Evolutionary conservation across 805 yeast genomes (phyloP), one percentile per base, ranked within the genome.

Genomic region (Yarrowia sp.): DNA sequence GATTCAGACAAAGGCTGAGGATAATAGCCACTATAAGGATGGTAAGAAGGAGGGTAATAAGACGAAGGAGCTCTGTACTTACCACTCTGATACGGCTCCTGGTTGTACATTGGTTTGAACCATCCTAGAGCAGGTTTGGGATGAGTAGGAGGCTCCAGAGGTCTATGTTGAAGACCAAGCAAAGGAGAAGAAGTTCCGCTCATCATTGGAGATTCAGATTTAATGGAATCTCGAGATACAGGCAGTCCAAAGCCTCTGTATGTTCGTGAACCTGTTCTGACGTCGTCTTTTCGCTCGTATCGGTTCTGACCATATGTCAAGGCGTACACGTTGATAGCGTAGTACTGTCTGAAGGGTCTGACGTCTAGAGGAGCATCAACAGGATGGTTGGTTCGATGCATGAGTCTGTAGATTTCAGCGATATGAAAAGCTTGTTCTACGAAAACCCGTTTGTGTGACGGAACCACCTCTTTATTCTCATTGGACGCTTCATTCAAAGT

Each of bases 301-400:
- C 61, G 61, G 47, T 55, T 41, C 28, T 39, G 61, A 7, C 45
- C 61, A 11, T 41, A 55, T 0, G 61, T 31, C 35, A 55, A 31
- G 8, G 47, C 31, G 28, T 55, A 32, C n/a, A 55, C 38, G 31
- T 55, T 18, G 39, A 55, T 39, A 5, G 31, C 47, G 8, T 28
- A 28, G 61, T 39, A 41, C 38, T 13, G 13, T 2, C n/a, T 11
- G 38, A n/a, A 55, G 1, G 13, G 8, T n/a, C 11, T 6, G 22
- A 28, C 28, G 45, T 39, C 33, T 8, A 39, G n/a, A n/a, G 22
- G 8, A 9, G 18, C 41, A 14, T 28, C 31, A 1, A n/a, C 8
- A 8, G 15, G 11, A 8, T 41, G 45, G 9, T 28, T 5, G 22
- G 44, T n/a, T 41, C 47, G 15, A 13, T 55, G 36, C 22, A 55